Base-by-base conservation (phyloP, 495 filamentous ascomycete species). In the Penicillium salamii region DNA sequence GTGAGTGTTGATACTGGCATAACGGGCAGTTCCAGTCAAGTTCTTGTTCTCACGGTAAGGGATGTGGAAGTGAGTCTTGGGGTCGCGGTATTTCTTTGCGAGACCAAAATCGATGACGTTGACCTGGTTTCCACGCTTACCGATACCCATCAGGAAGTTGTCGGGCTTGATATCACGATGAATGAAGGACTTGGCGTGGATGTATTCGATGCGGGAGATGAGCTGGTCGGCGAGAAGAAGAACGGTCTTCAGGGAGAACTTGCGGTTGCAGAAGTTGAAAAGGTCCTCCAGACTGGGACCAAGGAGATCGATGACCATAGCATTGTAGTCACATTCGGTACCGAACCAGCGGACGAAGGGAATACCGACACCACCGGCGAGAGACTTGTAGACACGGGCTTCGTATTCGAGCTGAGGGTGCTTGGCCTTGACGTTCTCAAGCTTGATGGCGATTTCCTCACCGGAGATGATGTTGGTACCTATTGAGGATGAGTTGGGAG, bases 251-350 rank as follows among this genome's bases (percentile, higher is more conserved):
- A 99, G 75, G 8, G 93, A 96, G 80, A 97, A 99, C 70, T 99
- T 99, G 67, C 95, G 87, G 83, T 97, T 99, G 85, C 95, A 99
- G 72, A 99, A 99, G 83, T 99, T 99, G 90, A 99, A 99, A n/a
- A 99, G 79, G 67, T 99, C 95, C 74, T 99, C 95, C 78, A 99
- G 78, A 67, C 89, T 95, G 50, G 95, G 95, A 42, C 95, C 95
- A 32, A 99, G 88, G 14, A 99, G 84, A 63, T 99, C 95, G 55
- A 99, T 87, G 40, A 99, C 95, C 95, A 99, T 99, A 62, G 95
- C 95, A 74, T 99, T 97, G 83, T 99, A 99, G 75, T 99, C 95
- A 72, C 95, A 99, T 73, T 99, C 95, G 47, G 95, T 99, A 54
- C 95, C 95, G 74, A 97, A 99, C 95, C 95, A 99, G 68, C 95